These are phyloP conservation scores for Dittrichia graveolens DNA, from an alignment of 129 eudicot species.

Conservation along the genomic window DNA sequence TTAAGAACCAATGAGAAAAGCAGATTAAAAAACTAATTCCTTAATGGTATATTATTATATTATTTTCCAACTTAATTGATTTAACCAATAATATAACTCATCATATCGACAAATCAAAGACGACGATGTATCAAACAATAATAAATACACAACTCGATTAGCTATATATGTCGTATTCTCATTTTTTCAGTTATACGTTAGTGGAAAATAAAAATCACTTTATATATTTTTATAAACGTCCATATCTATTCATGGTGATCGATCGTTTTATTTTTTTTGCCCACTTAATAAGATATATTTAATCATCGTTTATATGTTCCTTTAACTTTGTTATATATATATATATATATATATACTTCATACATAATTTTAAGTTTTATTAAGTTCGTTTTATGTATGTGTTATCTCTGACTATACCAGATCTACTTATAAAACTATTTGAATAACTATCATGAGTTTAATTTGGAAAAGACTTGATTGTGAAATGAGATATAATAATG, in stretches of 20 bases:
- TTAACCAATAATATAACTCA: too few relatives aligned
- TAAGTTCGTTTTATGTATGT: too few relatives aligned
- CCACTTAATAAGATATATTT: slow-evolving; percentile 7
- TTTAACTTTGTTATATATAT: not conserved
- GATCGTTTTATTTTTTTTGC: slow-evolving; percentile 5
- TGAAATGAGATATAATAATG: not conserved
- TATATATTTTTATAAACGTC: not conserved
- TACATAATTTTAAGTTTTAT: not conserved
- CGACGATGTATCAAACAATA: slow-evolving; percentile 12
- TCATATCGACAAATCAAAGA: slow-evolving; percentile 24
- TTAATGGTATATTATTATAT: not conserved
- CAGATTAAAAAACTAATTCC: slow-evolving; percentile 9
- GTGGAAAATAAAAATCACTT: not conserved
- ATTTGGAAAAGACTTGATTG: not conserved
- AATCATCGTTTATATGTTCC: too few relatives aligned
- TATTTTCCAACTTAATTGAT: slow-evolving; percentile 28
- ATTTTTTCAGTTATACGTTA: not conserved
- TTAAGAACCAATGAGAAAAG: not conserved
- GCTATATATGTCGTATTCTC: slow-evolving; percentile 11
- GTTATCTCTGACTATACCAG: not conserved
- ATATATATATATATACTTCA: not conserved
- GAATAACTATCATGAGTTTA: not conserved
- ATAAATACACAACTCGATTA: not conserved
- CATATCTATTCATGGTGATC: not conserved
- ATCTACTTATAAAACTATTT: not conserved